Evolutionary conservation across 73 alveolate genomes (phyloP), one percentile per base, ranked within the genome.

Genomic region (Paramecium sonneborni): DNA sequence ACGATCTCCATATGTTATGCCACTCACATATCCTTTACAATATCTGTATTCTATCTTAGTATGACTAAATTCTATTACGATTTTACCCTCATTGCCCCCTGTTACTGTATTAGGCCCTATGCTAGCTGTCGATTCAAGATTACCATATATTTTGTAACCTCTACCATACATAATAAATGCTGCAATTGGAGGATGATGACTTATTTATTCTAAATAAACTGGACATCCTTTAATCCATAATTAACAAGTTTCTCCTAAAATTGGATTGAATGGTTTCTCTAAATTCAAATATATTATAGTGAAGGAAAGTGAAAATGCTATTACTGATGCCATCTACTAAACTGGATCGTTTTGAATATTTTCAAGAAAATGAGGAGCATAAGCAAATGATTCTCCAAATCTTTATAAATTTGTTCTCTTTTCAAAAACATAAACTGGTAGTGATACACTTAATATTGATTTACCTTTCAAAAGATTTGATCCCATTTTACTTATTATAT

Each of bases 221-320:
- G 86, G 94, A 24, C 92, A 41, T 43, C 88, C 86, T n/a, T 97
- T 97, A 15, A 93, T 32, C 88, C 85, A 88, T n/a, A 95, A 94
- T 76, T 96, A 86, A 85, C 44, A 96, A 15, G 98, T 96, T 84
- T 96, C 98, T 11, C 98, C 98, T 23, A 96, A 32, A 38, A 96
- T 95, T 0, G 98, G 98, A 85, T 95, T 96, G 95, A 96, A 96
- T 0, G 98, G 97, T 72, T 96, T 96, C 30, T 88, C 86, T 94
- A 79, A 23, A 93, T 94, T 68, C 76, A 74, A 4, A 93, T 92
- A 28, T 92, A 88, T n/a, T 38, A 85, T 41, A 70, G 95, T n/a
- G 62, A 35, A 11, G 18, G 97, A 84, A 1, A 95, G 86, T 20
- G 92, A 89, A 69, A 55, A 95, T 18, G 95, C 76, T 1, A 88